Base-by-base conservation (phyloP, 306 rosid genomes). In the Astragalus glycyphyllos region DNA sequence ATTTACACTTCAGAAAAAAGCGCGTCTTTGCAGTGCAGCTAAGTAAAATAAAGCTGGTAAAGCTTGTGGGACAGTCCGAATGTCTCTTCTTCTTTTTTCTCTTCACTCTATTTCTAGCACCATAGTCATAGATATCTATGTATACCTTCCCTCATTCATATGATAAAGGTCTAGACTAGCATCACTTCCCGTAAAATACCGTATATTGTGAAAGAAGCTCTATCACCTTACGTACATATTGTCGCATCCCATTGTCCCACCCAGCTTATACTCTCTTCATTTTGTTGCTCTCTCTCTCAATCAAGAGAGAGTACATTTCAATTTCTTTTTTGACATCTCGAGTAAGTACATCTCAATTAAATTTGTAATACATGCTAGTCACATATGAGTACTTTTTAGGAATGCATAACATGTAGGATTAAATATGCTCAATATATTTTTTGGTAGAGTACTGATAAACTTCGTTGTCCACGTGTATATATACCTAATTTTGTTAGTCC, bases 21-120 rank as follows among this genome's bases (percentile, higher is more conserved):
- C 56, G 54, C 11, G 29, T 76, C 29, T 26, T 26, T 26, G 31
- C 31, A 26, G 4, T 58, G 73, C 58, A 62, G 7, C 2, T 44
- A 26, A 20, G 14, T 53, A 60, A 37, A 61, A 64, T 46, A 89
- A 85, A 82, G 88, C 83, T 79, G 91, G 77, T 65, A 85, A 84
- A 92, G 91, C 68, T 35, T 49, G 96, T 90, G 98, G 96, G 97
- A 88, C 98, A 90, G 85, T 90, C 96, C 93, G 91, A 88, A 92
- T 92, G 96, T 88, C 96, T 88, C 92, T 71, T 80, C 81, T 63
- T 68, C 71, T 11, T 66, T 45, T 7, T 46, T 13, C 13, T 40
- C 8, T 8, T 9, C 38, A 5, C 62, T 41, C 51, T 10, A 42
- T 41, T 62, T 63, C 4, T 54, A 58, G 68, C 51, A 56, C 65